These are phyloP conservation scores for Melanomma pulvis-pyrius DNA, from an alignment of 495 filamentous ascomycete species.

Conservation along the genomic window DNA sequence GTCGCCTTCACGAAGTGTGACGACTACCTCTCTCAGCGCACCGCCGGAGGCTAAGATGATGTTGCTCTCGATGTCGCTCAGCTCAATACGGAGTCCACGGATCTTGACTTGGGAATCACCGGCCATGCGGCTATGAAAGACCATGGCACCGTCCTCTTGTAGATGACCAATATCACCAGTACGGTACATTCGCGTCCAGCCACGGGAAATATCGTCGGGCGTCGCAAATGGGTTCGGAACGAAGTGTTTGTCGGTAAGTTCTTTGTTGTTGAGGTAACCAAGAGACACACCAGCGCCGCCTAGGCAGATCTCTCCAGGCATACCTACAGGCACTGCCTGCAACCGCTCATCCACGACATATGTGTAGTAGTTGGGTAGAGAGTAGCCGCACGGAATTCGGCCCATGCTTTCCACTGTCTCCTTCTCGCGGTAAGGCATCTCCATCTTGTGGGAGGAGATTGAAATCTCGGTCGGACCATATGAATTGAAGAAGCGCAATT, in stretches of 20 bases:
- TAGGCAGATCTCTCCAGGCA: background rate
- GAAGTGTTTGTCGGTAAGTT: background rate
- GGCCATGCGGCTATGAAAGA: background rate
- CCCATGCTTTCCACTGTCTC: background rate
- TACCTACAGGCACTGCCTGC: background rate
- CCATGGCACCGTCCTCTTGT: background rate
- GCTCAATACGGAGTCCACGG: constrained; percentile 88
- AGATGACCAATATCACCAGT: constrained; percentile 6
- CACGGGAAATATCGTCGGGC: background rate
- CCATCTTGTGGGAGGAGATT: background rate
- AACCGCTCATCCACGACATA: background rate
- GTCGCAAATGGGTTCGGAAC: constrained; percentile 1
- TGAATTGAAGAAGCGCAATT: background rate
- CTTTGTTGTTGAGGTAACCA: constrained; percentile 3
- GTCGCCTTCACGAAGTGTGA: background rate
- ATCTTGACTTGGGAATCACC: constrained; percentile 93
- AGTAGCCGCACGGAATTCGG: background rate
- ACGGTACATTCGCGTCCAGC: constrained; percentile 4
- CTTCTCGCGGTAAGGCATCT: background rate
- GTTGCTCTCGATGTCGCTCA: constrained; percentile 75
- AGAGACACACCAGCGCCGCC: background rate
- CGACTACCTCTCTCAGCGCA: constrained; percentile 3
- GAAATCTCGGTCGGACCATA: background rate
- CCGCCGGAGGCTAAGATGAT: background rate
- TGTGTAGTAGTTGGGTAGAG: background rate